These are phyloP conservation scores for Metarhizium brunneum DNA, from an alignment of 2,329 filamentous ascomycete species.

Conservation along the genomic window DNA sequence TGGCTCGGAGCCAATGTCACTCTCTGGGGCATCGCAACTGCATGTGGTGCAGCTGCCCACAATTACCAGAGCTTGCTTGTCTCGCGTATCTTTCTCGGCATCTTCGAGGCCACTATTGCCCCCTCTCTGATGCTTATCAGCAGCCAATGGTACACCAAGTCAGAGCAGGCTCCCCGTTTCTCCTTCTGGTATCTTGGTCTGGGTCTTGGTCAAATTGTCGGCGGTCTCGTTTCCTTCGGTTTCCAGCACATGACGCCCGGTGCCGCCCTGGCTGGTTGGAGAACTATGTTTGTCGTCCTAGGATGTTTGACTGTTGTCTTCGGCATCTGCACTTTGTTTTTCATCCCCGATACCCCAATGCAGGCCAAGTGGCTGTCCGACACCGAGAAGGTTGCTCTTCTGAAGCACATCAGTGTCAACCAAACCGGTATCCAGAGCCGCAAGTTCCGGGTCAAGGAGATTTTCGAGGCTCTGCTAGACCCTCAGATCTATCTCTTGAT, in stretches of 20 bases:
- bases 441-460: slow-evolving; percentile 42
- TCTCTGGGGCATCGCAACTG: slow-evolving; percentile 49
- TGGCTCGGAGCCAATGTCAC: slow-evolving; percentile 50
- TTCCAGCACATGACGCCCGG: slow-evolving; percentile 46
- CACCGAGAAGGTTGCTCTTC: slow-evolving; percentile 37
- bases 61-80: slow-evolving; percentile 45
- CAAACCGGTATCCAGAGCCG: slow-evolving; percentile 47
- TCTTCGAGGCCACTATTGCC: slow-evolving; percentile 51
- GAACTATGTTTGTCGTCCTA: slow-evolving; percentile 62
- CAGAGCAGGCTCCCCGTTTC: slow-evolving; percentile 49
- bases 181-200: slow-evolving; percentile 53
- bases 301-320: slow-evolving; percentile 35
- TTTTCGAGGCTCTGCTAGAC: slow-evolving; percentile 41
- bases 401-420: slow-evolving; percentile 46
- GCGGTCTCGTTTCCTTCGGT: slow-evolving; percentile 52
- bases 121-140: slow-evolving; percentile 53
- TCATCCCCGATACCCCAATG: slow-evolving; percentile 34
- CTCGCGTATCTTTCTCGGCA: slow-evolving; percentile 48
- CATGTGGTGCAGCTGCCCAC: slow-evolving; percentile 41
- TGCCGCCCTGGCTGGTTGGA: slow-evolving; percentile 52
- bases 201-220: slow-evolving; percentile 52
- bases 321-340: slow-evolving; percentile 21
- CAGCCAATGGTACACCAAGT: slow-evolving; percentile 53
- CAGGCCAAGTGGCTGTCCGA: slow-evolving; percentile 36
- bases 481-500: slow-evolving; percentile 42